phyloP scores from a whole-genome alignment of 257 asterid species.

The Oldenlandia corymbosa region DNA sequence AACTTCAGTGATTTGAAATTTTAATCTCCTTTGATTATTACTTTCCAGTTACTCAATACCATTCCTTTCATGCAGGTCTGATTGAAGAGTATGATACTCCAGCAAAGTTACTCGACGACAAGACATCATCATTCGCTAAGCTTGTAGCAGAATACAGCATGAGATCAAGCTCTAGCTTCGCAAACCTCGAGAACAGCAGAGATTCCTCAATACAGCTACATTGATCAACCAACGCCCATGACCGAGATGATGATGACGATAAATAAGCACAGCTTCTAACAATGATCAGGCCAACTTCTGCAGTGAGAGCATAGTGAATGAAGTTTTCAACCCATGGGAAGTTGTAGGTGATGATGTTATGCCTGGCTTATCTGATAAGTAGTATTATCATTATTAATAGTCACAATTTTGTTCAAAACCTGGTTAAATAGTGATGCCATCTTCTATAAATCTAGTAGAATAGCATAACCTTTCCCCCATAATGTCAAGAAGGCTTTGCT shows the following conservation, averaged over 20 bases:
- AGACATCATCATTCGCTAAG: constrained; percentile 60
- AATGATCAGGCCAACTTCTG: too few species aligned
- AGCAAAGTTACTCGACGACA: constrained; percentile 53
- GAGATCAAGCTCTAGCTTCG: constrained; percentile 61
- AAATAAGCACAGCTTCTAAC: constrained; percentile 1
- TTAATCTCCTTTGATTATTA: neutral
- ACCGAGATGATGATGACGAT: constrained; percentile 16
- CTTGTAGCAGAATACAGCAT: constrained; percentile 86
- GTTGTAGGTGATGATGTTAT: neutral
- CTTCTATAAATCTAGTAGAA: too few species aligned
- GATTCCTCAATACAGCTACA: neutral
- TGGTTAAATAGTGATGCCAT: neutral
- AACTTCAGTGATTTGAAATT: neutral
- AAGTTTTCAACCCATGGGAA: too few species aligned
- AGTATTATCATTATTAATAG: too few species aligned
- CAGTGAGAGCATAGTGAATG: too few species aligned
- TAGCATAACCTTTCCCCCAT: too few species aligned
- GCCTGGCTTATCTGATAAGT: too few species aligned
- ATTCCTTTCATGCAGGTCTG: constrained; percentile 42
- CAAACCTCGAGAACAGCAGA: constrained; percentile 21
- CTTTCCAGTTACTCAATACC: neutral
- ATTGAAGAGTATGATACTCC: constrained; percentile 76
- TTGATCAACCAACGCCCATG: neutral
- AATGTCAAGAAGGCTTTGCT: too few species aligned
- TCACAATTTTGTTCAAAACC: neutral